Conservation (phyloP, 2,329 filamentous ascomycete species). For the Tolypocladium nubicola region DNA sequence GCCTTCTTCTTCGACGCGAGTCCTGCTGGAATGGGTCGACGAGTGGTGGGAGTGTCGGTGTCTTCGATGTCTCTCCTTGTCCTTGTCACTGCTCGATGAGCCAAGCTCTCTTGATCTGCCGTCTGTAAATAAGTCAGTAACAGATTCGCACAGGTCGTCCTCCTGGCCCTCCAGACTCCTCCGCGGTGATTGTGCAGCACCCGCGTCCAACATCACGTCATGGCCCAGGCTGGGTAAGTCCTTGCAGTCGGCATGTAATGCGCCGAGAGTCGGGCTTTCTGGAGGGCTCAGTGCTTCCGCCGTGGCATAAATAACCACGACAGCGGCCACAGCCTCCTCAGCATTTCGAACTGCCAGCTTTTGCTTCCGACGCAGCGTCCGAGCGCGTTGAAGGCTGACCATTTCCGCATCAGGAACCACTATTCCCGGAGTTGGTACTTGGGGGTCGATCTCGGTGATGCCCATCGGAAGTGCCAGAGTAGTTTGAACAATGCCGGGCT, state of each 20-base stretch:
- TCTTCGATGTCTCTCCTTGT: constrained; percentile 28
- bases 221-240: constrained; percentile 15
- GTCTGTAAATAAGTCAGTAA: constrained; percentile 48
- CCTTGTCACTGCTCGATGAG: constrained; percentile 25
- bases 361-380: constrained; percentile 33
- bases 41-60: constrained; percentile 29
- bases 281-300: constrained; percentile 35
- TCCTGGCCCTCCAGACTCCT: constrained; percentile 23
- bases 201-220: constrained; percentile 13
- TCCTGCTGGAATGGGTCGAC: constrained; percentile 18
- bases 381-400: constrained; percentile 28
- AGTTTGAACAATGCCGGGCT: background rate
- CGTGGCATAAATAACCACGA: constrained; percentile 42
- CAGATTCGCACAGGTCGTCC: constrained; percentile 30
- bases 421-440: constrained; percentile 34
- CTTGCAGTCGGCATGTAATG: constrained; percentile 12
- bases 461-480: background rate
- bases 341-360: constrained; percentile 33
- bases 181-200: constrained; percentile 19
- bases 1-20: constrained; percentile 19
- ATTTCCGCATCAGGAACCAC: constrained; percentile 31
- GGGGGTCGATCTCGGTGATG: background rate
- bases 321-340: constrained; percentile 43
- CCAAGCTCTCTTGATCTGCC: constrained; percentile 30
- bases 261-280: constrained; percentile 16